phyloP scores from a whole-genome alignment of 208 protist genomes.

The Porcisia hertigi region DNA sequence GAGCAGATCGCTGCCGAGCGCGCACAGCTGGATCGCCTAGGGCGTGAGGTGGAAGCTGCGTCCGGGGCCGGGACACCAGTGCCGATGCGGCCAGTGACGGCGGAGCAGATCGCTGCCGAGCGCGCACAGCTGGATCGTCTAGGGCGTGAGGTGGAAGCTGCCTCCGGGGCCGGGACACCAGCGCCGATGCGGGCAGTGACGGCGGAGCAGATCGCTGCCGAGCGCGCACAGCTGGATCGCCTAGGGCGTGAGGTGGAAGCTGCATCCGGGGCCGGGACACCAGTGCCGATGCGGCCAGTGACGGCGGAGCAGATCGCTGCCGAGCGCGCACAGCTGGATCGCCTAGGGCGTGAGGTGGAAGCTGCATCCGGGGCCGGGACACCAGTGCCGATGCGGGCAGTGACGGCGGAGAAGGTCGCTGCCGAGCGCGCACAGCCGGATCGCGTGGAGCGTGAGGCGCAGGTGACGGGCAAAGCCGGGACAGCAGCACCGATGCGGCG shows the following conservation, averaged over 20 bases:
- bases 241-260: not conserved
- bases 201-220: constrained; percentile 12
- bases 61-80: not conserved
- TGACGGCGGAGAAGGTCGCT: too few species aligned
- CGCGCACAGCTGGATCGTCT: constrained; percentile 6
- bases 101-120: constrained; percentile 11
- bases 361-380: not conserved
- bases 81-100: constrained; percentile 5
- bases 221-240: constrained; percentile 7
- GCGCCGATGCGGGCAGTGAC: not conserved
- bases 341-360: not conserved
- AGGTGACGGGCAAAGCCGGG: not conserved
- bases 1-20: constrained; percentile 5
- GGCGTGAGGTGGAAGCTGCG: not conserved
- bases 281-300: not conserved
- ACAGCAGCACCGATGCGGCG: not conserved
- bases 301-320: constrained; percentile 3
- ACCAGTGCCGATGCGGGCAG: not conserved
- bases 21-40: not conserved
- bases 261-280: not conserved
- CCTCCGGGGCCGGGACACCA: not conserved
- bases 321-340: constrained; percentile 2
- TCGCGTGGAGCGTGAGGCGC: not conserved
- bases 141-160: not conserved
- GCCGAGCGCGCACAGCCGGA: too few species aligned